phyloP scores from a whole-genome alignment of 345 rosid genomes.

The Camelina sativa region DNA sequence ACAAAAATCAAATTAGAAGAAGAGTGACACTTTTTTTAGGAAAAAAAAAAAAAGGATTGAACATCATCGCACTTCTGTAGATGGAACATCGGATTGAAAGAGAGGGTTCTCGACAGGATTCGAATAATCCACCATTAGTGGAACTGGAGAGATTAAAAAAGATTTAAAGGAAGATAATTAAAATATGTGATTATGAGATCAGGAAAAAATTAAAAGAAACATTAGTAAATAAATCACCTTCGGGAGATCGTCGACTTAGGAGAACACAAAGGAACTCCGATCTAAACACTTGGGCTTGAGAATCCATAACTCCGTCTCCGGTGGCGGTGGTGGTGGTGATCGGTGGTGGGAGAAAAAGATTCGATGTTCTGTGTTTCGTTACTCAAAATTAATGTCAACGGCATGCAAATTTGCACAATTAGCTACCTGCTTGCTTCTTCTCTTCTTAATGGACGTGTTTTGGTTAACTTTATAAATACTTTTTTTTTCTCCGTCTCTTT shows the following conservation, averaged over 20 bases:
- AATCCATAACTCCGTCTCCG: slow-evolving; percentile 38
- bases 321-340: slow-evolving; percentile 20
- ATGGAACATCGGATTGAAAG: slow-evolving; percentile 56
- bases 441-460: not conserved
- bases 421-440: not conserved
- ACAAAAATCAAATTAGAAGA: not conserved
- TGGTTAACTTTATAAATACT: not conserved
- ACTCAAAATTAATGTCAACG: not conserved
- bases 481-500: not conserved
- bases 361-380: slow-evolving; percentile 14
- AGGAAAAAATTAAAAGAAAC: not conserved
- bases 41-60: not conserved
- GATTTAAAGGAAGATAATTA: not conserved
- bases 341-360: slow-evolving; percentile 7
- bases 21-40: not conserved
- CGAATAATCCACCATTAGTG: slow-evolving; percentile 54
- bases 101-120: slow-evolving; percentile 64
- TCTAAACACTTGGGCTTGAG: slow-evolving; percentile 50
- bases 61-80: slow-evolving; percentile 52
- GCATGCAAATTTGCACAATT: slow-evolving; percentile 5
- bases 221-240: slow-evolving; percentile 34
- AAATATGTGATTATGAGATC: slow-evolving; percentile 16
- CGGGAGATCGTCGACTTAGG: slow-evolving; percentile 51
- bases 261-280: slow-evolving; percentile 60
- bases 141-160: slow-evolving; percentile 48